Evolutionary conservation across 1,139 yeast genomes (phyloP).

Genomic region (Lodderomyces metapsilosis): DNA sequence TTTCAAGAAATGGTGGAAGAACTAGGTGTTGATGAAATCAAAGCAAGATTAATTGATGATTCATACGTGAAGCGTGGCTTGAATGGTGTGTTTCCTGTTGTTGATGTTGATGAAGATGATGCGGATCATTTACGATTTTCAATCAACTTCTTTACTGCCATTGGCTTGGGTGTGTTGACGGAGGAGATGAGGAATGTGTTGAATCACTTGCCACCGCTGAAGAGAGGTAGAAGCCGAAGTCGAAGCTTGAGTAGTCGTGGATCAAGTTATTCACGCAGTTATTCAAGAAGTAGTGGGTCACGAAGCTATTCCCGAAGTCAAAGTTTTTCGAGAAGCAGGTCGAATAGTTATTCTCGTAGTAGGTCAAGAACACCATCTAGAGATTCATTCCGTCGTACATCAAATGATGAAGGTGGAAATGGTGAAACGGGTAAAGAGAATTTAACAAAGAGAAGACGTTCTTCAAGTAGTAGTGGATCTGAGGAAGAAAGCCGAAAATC

Average conservation of each 20-base stretch:
- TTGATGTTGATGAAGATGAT: slow-evolving; percentile 37
- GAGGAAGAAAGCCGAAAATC: not conserved
- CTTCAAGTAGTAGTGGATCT: not conserved
- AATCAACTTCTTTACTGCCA: slow-evolving; percentile 90
- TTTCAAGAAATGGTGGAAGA: slow-evolving; percentile 82
- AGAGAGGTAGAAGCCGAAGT: slow-evolving; percentile 17
- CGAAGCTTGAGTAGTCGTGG: slow-evolving; percentile 17
- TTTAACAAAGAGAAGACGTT: not conserved
- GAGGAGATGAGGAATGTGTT: slow-evolving; percentile 73
- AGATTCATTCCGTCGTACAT: not conserved
- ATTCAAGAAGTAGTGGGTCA: not conserved
- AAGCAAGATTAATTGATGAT: slow-evolving; percentile 49
- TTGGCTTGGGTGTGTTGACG: slow-evolving; percentile 81
- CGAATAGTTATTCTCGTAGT: slow-evolving; percentile 3
- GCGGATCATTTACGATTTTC: slow-evolving; percentile 72
- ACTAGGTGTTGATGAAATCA: slow-evolving; percentile 56
- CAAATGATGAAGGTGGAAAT: not conserved
- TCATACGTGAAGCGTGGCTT: slow-evolving; percentile 45
- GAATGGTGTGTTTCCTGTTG: slow-evolving; percentile 50
- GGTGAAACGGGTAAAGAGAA: not conserved
- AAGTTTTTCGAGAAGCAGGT: slow-evolving; percentile 11
- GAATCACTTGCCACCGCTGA: slow-evolving; percentile 15
- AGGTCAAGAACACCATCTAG: not conserved
- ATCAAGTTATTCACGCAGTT: slow-evolving; percentile 4
- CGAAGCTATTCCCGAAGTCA: not conserved